A percentile compares a stretch with the other conserved stretches of the same genome.
phyloP scores from a whole-genome alignment of 2,329 filamentous ascomycete genomes.

The Lachnellula cervina region DNA sequence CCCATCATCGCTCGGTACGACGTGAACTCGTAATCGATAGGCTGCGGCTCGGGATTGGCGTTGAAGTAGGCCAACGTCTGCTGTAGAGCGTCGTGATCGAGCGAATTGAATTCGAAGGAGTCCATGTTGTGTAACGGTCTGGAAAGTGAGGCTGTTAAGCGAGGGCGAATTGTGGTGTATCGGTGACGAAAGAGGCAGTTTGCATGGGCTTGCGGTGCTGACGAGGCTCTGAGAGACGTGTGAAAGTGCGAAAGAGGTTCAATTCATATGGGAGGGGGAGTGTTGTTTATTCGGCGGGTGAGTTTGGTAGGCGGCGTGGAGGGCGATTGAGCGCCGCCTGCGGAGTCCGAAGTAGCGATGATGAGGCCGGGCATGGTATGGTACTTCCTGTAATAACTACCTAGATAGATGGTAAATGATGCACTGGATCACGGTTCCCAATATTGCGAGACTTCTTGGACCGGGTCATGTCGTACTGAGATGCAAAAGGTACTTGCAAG shows the following conservation, averaged over 20 bases:
- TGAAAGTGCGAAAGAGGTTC: background rate
- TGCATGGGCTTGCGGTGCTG: background rate
- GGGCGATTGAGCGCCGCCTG: background rate
- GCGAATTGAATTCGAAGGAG: constrained; percentile 5
- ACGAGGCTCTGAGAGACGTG: constrained; percentile 3
- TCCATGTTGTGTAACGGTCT: constrained; percentile 3
- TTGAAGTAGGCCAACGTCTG: constrained; percentile 6
- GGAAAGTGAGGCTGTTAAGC: constrained; percentile 10
- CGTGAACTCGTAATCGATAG: background rate
- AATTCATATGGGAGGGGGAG: background rate
- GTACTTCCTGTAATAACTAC: no score
- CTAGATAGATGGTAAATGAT: no score
- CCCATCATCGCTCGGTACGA: constrained; percentile 3
- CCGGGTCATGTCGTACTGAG: no score
- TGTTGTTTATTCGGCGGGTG: constrained; percentile 1
- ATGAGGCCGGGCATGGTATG: no score
- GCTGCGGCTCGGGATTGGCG: constrained; percentile 5
- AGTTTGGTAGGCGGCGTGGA: background rate
- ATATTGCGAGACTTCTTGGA: no score
- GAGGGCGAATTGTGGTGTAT: constrained; percentile 7
- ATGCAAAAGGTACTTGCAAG: no score
- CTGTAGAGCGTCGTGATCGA: constrained; percentile 2
- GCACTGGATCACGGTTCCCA: no score
- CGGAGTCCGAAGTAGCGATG: no score
- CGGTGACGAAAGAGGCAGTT: no score